Base-by-base conservation (phyloP, 306 rosid genomes). In the Cucurbita maxima region DNA sequence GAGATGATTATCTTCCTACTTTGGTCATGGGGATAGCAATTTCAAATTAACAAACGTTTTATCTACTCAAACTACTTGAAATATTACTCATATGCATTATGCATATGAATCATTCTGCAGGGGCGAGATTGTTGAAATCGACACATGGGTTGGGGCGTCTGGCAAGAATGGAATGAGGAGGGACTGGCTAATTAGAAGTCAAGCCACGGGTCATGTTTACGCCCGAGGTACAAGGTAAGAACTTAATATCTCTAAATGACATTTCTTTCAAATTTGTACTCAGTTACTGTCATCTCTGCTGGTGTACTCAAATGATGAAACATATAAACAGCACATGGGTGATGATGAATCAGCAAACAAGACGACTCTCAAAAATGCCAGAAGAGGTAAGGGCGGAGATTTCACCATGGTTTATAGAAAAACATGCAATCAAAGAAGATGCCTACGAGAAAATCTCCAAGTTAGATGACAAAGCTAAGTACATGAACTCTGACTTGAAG, bases 101-200 rank as follows among this genome's bases (percentile, higher is more conserved):
- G 41, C 40, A 7, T 41, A 60, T 58, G 44, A 8, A 43, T 20
- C 18, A 60, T 58, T 74, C 56, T 74, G 69, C 88, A 90, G 98
- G 98, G 97, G 97, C 55, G 98, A 90, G 91, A 81, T 90, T 22
- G 74, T 88, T 74, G 96, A 93, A 81, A 87, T 93, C 50, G 97
- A 93, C 56, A 88, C 98, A 51, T 93, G 98, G 98, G 97, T 93
- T 76, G 94, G 89, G 76, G 92, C 94, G 50, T 90, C 98, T 2
- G 98, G 97, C n/a, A 90, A 93, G 80, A 90, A 93, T 78, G 98
- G 98, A 58, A 90, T 93, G 97, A 76, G 90, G 18, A 81, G 97
- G 2, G 97, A 93, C 74, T 93, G 98, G 98, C 75, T 87, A 6
- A 83, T 93, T 73, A 86, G 89, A 87, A 86, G 98, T 77, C 88